Conservation (phyloP, 1,284 basidiomycete genomes). For the Moesziomyces aphidis region DNA sequence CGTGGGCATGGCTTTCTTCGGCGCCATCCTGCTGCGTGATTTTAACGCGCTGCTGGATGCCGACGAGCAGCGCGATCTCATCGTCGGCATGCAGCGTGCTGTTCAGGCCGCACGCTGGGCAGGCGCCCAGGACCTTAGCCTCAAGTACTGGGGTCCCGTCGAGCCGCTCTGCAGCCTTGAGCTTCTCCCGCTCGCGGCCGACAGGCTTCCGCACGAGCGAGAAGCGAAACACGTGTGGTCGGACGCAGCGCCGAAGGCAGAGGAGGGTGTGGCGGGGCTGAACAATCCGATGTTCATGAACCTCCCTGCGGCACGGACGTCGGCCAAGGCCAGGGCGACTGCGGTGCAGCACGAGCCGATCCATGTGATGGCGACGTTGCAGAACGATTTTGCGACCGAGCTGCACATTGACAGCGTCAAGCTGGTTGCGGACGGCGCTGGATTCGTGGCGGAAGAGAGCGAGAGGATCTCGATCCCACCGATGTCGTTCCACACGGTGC, state of each 20-base stretch:
- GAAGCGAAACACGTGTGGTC: conserved; percentile 39
- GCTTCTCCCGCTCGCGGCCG: conserved; percentile 78
- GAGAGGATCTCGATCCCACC: conserved; percentile 77
- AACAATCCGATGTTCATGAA: conserved; percentile 56
- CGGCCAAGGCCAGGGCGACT: conserved; percentile 71
- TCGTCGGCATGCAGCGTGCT: conserved; percentile 55
- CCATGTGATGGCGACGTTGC: conserved; percentile 84
- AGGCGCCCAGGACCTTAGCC: conserved; percentile 46
- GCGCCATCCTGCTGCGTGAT: conserved; percentile 46
- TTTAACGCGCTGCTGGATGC: conserved; percentile 38
- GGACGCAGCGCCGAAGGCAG: neutral
- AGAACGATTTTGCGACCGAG: conserved; percentile 91
- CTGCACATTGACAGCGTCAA: conserved; percentile 84
- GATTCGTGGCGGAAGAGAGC: conserved; percentile 73
- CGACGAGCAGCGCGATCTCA: conserved; percentile 60
- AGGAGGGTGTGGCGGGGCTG: conserved; percentile 27
- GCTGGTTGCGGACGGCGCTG: conserved; percentile 83
- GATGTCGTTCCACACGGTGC: conserved; percentile 78
- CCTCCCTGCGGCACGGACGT: conserved; percentile 3
- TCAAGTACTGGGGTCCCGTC: conserved; percentile 68
- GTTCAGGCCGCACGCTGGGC: conserved; percentile 60
- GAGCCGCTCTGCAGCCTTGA: conserved; percentile 82
- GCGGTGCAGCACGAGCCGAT: conserved; percentile 85
- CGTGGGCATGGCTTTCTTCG: conserved; percentile 63
- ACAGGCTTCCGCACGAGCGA: conserved; percentile 80